phyloP scores from a whole-genome alignment of 1,139 yeast species.

The Blastobotrys serpentis region DNA sequence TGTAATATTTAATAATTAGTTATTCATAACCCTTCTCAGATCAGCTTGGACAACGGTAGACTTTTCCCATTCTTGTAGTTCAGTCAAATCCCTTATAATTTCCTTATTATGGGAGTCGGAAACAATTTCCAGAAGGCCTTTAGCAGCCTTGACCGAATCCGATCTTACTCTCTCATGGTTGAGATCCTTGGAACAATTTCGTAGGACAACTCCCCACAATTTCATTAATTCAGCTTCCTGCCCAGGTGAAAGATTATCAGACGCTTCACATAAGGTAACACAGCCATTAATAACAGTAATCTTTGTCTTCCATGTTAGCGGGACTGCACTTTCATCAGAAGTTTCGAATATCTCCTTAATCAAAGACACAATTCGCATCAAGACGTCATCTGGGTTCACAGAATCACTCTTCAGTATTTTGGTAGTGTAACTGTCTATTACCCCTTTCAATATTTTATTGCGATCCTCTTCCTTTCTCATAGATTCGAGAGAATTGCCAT shows the following conservation, averaged over 20 bases:
- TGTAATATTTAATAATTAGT: constrained; percentile 8
- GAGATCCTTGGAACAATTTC: constrained; percentile 43
- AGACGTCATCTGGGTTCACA: constrained; percentile 6
- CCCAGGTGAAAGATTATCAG: constrained; percentile 6
- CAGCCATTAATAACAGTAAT: constrained; percentile 33
- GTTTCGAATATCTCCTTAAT: constrained; percentile 3
- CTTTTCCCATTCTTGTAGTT: constrained; percentile 22
- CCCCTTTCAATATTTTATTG: constrained; percentile 35
- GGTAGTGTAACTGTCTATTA: constrained; percentile 28
- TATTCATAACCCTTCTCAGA: constrained; percentile 18
- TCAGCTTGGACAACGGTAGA: constrained; percentile 29
- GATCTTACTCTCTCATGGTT: constrained; percentile 65
- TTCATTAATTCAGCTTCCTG: neutral
- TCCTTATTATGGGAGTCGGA: constrained; percentile 7
- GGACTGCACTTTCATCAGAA: constrained; percentile 3
- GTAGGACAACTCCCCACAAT: constrained; percentile 35
- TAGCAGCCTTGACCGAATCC: constrained; percentile 46
- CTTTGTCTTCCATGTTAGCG: constrained; percentile 59
- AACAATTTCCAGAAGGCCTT: constrained; percentile 27
- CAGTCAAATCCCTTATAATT: constrained; percentile 16
- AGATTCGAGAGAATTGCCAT: constrained; percentile 4
- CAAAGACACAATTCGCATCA: constrained; percentile 12
- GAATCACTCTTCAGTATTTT: neutral
- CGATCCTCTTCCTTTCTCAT: constrained; percentile 43
- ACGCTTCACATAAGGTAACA: constrained; percentile 6